Conservation (phyloP, 768 basidiomycete genomes). For the Sarcodon aspratus region DNA sequence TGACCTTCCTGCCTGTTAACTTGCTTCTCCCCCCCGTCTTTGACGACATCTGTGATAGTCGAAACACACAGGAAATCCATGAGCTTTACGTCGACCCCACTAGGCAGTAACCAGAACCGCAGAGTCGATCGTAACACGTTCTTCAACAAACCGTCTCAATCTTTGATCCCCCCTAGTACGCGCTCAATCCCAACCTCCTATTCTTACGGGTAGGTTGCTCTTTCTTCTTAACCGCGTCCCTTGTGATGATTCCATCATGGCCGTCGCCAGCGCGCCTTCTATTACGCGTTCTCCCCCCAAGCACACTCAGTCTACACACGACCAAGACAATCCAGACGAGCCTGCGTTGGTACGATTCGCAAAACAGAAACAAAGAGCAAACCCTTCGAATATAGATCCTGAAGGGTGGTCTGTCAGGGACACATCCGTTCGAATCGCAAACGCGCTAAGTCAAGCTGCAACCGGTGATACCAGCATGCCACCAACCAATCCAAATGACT, state of each 20-base stretch:
- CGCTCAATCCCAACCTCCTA: slow-evolving; percentile 47
- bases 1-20: no score
- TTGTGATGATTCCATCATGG: slow-evolving; percentile 11
- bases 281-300: slow-evolving; percentile 51
- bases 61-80: slow-evolving; percentile 31
- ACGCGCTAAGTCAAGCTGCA: slow-evolving; percentile 69
- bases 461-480: slow-evolving; percentile 12
- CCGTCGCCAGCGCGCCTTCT: slow-evolving; percentile 38
- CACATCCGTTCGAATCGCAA: slow-evolving; percentile 80
- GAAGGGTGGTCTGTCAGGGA: slow-evolving; percentile 68
- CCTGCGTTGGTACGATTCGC: slow-evolving; percentile 35
- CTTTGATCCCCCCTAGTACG: slow-evolving; percentile 20
- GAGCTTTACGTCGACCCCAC: slow-evolving; percentile 79
- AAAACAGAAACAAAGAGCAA: slow-evolving; percentile 33
- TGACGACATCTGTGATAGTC: slow-evolving; percentile 20
- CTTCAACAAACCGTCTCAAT: slow-evolving; percentile 40
- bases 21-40: no score
- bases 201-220: slow-evolving; percentile 50
- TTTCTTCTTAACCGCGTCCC: slow-evolving; percentile 11
- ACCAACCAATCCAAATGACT: slow-evolving; percentile 40
- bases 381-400: slow-evolving; percentile 28
- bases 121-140: slow-evolving; percentile 75
- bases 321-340: slow-evolving; percentile 32
- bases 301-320: slow-evolving; percentile 26
- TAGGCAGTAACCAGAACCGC: slow-evolving; percentile 60